Evolutionary conservation across 2,329 filamentous ascomycete species (phyloP).

Genomic region (Talaromyces sp.): DNA sequence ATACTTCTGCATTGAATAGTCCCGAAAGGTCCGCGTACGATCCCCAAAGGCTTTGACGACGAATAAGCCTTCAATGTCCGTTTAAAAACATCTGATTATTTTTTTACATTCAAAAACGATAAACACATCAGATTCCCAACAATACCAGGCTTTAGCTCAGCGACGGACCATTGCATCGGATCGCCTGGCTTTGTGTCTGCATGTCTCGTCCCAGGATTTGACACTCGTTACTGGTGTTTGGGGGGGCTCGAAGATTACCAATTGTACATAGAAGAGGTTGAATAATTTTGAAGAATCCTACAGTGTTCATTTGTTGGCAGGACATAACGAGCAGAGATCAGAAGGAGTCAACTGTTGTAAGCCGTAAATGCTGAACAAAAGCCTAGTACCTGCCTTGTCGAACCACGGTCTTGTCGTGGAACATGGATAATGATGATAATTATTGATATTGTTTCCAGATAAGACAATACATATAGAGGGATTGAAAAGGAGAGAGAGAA

Average conservation of each 20-base stretch:
- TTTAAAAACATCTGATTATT: background rate
- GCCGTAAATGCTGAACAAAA: background rate
- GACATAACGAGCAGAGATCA: no score
- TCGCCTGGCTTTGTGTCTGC: background rate
- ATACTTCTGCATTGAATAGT: slow-evolving; percentile 25
- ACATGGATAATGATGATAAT: no score
- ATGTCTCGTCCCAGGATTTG: background rate
- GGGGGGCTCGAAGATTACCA: background rate
- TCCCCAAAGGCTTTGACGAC: slow-evolving; percentile 44
- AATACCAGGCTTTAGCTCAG: background rate
- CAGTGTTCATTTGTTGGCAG: background rate
- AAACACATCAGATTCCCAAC: background rate
- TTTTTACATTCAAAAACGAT: background rate
- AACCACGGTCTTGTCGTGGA: no score
- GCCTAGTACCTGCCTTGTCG: no score
- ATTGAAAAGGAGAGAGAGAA: no score
- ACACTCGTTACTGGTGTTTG: background rate
- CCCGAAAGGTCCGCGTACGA: slow-evolving; percentile 40
- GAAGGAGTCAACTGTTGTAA: background rate
- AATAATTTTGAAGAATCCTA: background rate
- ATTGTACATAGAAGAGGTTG: slow-evolving; percentile 1
- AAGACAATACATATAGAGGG: no score
- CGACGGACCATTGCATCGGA: background rate
- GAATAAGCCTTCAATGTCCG: slow-evolving; percentile 13
- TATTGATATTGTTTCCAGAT: no score